These are phyloP conservation scores for Thinopyrum obtusiflorum DNA, from an alignment of 202 grass and related monocot genomes.

Conservation along the genomic window DNA sequence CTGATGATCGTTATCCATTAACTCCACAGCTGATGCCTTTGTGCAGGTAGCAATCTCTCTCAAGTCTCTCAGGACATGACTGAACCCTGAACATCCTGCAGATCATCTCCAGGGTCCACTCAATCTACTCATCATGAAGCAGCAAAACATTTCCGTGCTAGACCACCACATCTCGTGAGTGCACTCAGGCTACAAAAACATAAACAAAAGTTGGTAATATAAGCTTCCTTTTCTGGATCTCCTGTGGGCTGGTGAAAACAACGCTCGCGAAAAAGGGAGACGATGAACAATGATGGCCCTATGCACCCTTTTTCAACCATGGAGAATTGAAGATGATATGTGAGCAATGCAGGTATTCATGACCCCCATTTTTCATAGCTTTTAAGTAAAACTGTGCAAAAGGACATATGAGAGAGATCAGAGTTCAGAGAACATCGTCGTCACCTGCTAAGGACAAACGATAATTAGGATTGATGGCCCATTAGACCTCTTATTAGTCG, in stretches of 20 bases:
- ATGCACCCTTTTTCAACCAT: no score
- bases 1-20: no score
- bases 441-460: conserved; percentile 10
- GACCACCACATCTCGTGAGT: neutral
- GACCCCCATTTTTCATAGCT: no score
- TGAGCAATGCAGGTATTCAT: no score
- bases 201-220: neutral
- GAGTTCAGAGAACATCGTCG: conserved; percentile 34
- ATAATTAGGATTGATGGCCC: conserved; percentile 4
- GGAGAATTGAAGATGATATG: no score
- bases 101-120: conserved; percentile 22
- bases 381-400: conserved; percentile 24
- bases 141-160: no score
- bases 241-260: conserved; percentile 37
- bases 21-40: no score
- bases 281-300: no score
- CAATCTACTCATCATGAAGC: conserved; percentile 22
- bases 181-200: neutral
- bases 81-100: conserved; percentile 12
- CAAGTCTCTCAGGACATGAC: neutral
- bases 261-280: no score
- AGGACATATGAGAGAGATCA: conserved; percentile 16
- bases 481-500: no score
- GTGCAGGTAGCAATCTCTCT: no score
- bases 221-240: neutral